Conservation (phyloP, 2,329 filamentous ascomycete species). For the Chrysoporthe austroafricana region DNA sequence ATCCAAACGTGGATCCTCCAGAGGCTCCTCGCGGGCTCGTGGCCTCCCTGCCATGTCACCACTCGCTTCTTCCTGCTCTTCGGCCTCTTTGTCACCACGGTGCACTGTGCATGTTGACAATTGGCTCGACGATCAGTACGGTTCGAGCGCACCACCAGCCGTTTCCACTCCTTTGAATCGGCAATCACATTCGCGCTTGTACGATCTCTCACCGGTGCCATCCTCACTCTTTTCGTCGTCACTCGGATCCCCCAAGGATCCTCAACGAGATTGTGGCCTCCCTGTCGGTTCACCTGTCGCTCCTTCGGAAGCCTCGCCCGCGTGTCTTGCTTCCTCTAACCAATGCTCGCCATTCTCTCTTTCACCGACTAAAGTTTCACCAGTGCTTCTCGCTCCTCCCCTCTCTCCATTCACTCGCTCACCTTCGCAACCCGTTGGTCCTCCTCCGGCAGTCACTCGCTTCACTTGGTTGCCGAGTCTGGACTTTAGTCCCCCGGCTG, state of each 20-base stretch:
- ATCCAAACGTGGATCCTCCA: not conserved
- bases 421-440: not conserved
- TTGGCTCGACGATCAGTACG: constrained; percentile 4
- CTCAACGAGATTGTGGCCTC: constrained; percentile 6
- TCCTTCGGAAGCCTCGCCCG: not conserved
- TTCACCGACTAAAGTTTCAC: not conserved
- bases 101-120: not conserved
- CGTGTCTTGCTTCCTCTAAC: not conserved
- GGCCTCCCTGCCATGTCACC: constrained; percentile 12
- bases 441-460: not conserved
- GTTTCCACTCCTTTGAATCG: constrained; percentile 1
- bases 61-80: constrained; percentile 1
- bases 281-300: not conserved
- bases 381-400: not conserved
- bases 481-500: constrained; percentile 1
- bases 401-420: not conserved
- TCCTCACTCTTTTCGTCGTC: constrained; percentile 16
- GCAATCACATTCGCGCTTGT: not conserved
- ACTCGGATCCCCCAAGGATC: not conserved
- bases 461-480: not conserved
- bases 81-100: not conserved
- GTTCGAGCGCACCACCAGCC: constrained; percentile 1
- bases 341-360: not conserved
- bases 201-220: not conserved
- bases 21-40: not conserved